phyloP scores from a whole-genome alignment of 2,329 filamentous ascomycete species.

The Didymella glomerata region DNA sequence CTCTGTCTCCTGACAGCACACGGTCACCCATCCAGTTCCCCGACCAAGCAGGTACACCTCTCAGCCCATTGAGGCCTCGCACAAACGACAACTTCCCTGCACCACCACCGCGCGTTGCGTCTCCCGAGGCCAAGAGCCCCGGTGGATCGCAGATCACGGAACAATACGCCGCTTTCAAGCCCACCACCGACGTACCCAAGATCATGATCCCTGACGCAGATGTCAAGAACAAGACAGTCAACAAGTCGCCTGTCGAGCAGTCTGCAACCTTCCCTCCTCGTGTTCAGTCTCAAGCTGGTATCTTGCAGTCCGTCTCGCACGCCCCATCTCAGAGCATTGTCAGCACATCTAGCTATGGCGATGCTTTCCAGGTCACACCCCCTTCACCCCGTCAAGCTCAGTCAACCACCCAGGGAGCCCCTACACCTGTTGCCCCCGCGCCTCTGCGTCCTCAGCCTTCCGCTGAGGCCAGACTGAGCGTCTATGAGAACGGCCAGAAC shows the following conservation, averaged over 20 bases:
- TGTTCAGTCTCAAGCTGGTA: conserved; percentile 49
- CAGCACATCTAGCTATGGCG: conserved; percentile 64
- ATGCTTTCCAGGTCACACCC: conserved; percentile 61
- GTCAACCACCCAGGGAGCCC: conserved; percentile 24
- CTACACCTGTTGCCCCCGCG: conserved; percentile 40
- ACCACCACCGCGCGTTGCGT: conserved; percentile 21
- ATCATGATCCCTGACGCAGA: conserved; percentile 35
- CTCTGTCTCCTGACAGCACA: conserved; percentile 45
- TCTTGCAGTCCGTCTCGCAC: conserved; percentile 36
- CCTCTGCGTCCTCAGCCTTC: conserved; percentile 37
- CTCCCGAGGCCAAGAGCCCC: conserved; percentile 13
- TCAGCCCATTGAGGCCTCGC: conserved; percentile 45
- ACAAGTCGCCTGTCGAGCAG: conserved; percentile 36
- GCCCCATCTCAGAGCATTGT: conserved; percentile 52
- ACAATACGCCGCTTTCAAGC: conserved; percentile 51
- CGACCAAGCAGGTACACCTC: conserved; percentile 38
- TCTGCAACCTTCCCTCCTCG: conserved; percentile 35
- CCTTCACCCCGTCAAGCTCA: conserved; percentile 49
- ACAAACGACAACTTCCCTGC: conserved; percentile 27
- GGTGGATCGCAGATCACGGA: conserved; percentile 31
- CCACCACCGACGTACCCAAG: conserved; percentile 36
- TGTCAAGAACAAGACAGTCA: conserved; percentile 34
- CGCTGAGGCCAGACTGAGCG: conserved; percentile 37
- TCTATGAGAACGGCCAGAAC: conserved; percentile 47
- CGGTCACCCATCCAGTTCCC: conserved; percentile 47